Evolutionary conservation across 345 rosid genomes (phyloP).

Genomic region (Hibiscus tridactylites): DNA sequence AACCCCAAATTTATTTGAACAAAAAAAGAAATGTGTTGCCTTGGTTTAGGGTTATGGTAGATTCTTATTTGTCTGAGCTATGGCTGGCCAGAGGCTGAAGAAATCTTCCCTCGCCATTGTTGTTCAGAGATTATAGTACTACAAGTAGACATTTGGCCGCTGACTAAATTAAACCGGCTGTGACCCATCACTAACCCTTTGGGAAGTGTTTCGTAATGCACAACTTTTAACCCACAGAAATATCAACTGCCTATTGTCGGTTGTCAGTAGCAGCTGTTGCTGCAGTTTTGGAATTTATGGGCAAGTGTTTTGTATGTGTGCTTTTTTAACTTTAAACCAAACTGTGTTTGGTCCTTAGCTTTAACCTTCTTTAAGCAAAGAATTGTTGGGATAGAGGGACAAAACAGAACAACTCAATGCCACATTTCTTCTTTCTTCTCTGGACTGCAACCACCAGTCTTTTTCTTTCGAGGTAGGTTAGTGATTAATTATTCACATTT

Average conservation of each 20-base stretch:
- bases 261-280: conserved; percentile 26
- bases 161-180: conserved; percentile 26
- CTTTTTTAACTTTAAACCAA: neutral
- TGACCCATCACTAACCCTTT: conserved; percentile 29
- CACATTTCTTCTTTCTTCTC: neutral
- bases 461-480: too few relatives aligned
- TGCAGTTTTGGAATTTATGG: conserved; percentile 5
- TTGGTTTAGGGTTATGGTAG: neutral
- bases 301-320: neutral
- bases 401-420: conserved; percentile 24
- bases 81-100: neutral
- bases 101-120: neutral
- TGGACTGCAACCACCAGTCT: too few relatives aligned
- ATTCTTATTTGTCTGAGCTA: conserved; percentile 3
- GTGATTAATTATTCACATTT: too few relatives aligned
- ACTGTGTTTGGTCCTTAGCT: conserved; percentile 2
- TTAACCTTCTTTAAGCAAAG: conserved; percentile 66
- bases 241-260: conserved; percentile 32
- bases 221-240: conserved; percentile 4
- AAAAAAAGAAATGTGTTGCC: neutral
- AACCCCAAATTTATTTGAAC: neutral
- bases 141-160: conserved; percentile 10
- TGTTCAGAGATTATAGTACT: conserved; percentile 8
- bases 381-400: conserved; percentile 61
- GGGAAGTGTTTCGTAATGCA: neutral